phyloP scores from a whole-genome alignment of 805 yeast genomes.

The Blastobotrys terrestris region DNA sequence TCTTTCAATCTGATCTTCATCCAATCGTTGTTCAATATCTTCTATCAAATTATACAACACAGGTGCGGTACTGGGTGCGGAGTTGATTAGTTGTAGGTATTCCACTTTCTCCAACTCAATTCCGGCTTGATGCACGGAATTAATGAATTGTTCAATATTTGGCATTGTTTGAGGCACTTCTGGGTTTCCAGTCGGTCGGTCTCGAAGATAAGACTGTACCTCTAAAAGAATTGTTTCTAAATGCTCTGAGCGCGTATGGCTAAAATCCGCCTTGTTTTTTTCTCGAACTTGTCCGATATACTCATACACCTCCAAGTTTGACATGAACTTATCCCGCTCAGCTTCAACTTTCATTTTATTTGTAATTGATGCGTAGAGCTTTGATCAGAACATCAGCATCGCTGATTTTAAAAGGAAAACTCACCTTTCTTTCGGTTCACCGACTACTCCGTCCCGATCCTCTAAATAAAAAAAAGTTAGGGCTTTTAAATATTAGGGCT shows the following conservation, averaged over 20 bases:
- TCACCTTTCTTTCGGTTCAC: too few relatives aligned
- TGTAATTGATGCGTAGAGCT: too few relatives aligned
- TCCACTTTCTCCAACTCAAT: slow-evolving; percentile 74
- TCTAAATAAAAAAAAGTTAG: too few relatives aligned
- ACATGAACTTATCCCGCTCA: slow-evolving; percentile 51
- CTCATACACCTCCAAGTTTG: slow-evolving; percentile 58
- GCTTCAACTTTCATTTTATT: slow-evolving; percentile 37
- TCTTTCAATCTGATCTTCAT: slow-evolving; percentile 55
- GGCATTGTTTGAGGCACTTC: slow-evolving; percentile 31
- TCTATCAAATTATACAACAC: slow-evolving; percentile 75
- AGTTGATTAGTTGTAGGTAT: slow-evolving; percentile 73
- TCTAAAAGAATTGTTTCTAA: slow-evolving; percentile 31
- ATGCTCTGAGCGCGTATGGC: slow-evolving; percentile 18
- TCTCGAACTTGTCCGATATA: slow-evolving; percentile 35
- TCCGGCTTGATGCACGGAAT: slow-evolving; percentile 35
- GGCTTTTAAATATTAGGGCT: too few relatives aligned
- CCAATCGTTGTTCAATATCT: slow-evolving; percentile 84
- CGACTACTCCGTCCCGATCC: too few relatives aligned
- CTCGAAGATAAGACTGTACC: slow-evolving; percentile 34
- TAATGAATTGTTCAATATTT: slow-evolving; percentile 36
- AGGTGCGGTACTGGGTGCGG: slow-evolving; percentile 74
- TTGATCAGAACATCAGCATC: too few relatives aligned
- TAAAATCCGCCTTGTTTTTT: slow-evolving; percentile 2
- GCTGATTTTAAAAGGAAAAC: too few relatives aligned
- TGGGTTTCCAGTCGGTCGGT: slow-evolving; percentile 34